These are phyloP conservation scores for Ceratobasidium sp. DNA, from an alignment of 1,284 basidiomycete species.

Conservation along the genomic window DNA sequence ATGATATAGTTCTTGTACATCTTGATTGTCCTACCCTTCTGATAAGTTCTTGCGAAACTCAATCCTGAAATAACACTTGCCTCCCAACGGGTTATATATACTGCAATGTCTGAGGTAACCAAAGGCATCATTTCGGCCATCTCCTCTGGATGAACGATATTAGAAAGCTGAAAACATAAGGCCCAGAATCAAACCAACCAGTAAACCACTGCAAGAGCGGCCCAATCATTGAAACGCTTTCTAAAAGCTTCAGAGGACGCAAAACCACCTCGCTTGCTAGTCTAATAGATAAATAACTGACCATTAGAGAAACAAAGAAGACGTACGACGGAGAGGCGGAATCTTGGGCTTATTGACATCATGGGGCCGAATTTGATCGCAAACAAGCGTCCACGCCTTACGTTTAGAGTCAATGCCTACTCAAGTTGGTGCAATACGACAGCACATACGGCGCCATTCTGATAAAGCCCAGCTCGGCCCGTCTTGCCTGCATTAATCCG, in stretches of 20 bases:
- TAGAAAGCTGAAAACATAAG: not conserved
- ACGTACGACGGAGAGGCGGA: slow-evolving; percentile 23
- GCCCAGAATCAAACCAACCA: slow-evolving; percentile 1
- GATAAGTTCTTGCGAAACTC: not conserved
- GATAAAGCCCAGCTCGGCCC: slow-evolving; percentile 27
- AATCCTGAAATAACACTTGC: slow-evolving; percentile 58
- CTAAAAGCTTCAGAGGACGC: slow-evolving; percentile 32
- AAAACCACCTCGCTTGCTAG: slow-evolving; percentile 34
- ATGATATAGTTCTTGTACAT: slow-evolving; percentile 65
- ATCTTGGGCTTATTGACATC: slow-evolving; percentile 37
- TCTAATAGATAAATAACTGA: not conserved
- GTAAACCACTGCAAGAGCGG: slow-evolving; percentile 48
- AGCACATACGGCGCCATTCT: slow-evolving; percentile 32
- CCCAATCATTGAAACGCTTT: slow-evolving; percentile 41
- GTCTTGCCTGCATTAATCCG: slow-evolving; percentile 29
- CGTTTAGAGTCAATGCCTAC: not conserved
- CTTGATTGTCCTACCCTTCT: slow-evolving; percentile 61
- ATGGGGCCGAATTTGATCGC: slow-evolving; percentile 37
- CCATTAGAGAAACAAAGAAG: not conserved
- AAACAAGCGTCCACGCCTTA: slow-evolving; percentile 41
- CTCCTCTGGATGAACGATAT: slow-evolving; percentile 65
- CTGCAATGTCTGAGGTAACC: slow-evolving; percentile 71
- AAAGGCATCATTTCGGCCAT: slow-evolving; percentile 71
- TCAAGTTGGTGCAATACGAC: not conserved
- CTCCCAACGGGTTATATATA: slow-evolving; percentile 72